Evolutionary conservation across 2,329 filamentous ascomycete species (phyloP), one percentile per base, ranked within the genome.

Genomic region (Colletotrichum tanaceti): DNA sequence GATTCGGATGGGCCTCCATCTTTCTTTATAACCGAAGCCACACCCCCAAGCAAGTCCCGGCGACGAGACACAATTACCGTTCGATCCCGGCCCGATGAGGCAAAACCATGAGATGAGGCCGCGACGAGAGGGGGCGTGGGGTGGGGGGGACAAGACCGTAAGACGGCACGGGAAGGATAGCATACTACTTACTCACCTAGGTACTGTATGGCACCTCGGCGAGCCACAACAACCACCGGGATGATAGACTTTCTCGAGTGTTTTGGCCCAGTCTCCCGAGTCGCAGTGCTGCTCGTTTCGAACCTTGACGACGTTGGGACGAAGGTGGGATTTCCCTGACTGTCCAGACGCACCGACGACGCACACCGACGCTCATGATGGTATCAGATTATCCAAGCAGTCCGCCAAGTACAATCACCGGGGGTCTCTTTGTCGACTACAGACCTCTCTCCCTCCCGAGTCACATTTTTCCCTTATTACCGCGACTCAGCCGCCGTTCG

Each of bases 221-320:
- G n/a, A n/a, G n/a, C n/a, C n/a, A n/a, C n/a, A n/a, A n/a, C n/a
- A n/a, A n/a, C n/a, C n/a, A n/a, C n/a, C n/a, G n/a, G n/a, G n/a
- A n/a, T 24, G 66, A 69, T 69, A 69, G 38, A 69, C 66, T 69
- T 69, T 69, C 38, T 46, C 35, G 55, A 66, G 66, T 66, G 66
- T 69, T 69, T 69, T 69, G 66, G 52, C 14, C 62, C 35, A 44
- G 66, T 69, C 63, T 50, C 62, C 32, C 66, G 52, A 61, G 41
- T 68, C 43, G 38, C 57, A 24, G 44, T 57, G 66, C 43, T 58
- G 44, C 66, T 53, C 43, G 66, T 69, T 69, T 69, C 66, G 62
- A 69, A 69, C 63, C 50, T 69, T 69, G 63, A 52, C 46, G 10
- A 47, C 11, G 18, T 41, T 61, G 57, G 63, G 63, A 69, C 55